phyloP scores from a whole-genome alignment of 2,329 filamentous ascomycete genomes.

The Hymenoscyphus fraxineus region DNA sequence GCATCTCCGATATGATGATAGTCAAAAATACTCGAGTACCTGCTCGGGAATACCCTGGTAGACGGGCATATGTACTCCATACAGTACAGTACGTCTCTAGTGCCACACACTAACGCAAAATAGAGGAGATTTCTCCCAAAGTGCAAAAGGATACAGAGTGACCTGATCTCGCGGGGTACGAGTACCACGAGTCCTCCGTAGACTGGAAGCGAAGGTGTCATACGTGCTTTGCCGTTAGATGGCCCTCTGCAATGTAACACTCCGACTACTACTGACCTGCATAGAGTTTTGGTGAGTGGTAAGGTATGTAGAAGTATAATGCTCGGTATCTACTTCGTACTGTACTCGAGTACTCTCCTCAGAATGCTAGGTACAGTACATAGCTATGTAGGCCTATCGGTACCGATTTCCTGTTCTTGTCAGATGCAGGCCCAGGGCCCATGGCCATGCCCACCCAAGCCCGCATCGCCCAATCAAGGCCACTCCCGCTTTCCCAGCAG shows the following conservation, averaged over 20 bases:
- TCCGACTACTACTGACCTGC: background rate
- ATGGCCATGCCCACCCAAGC: background rate
- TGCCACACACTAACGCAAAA: background rate
- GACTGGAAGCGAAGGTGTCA: background rate
- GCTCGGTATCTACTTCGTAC: background rate
- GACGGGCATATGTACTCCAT: background rate
- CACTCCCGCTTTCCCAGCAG: slow-evolving; percentile 3
- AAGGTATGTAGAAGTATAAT: background rate
- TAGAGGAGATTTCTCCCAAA: background rate
- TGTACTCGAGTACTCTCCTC: background rate
- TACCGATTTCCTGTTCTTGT: background rate
- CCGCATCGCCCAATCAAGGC: background rate
- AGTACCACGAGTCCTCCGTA: too few species aligned
- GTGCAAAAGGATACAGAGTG: background rate
- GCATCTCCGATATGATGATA: background rate
- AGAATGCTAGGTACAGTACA: too few species aligned
- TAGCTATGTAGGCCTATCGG: too few species aligned
- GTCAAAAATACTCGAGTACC: background rate
- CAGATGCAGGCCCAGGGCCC: background rate
- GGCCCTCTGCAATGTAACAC: background rate
- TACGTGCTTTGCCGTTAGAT: background rate
- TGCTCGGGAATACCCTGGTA: background rate
- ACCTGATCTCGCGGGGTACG: too few species aligned
- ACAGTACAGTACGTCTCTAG: too few species aligned
- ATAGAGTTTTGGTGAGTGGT: background rate